phyloP scores from a whole-genome alignment of 2,329 filamentous ascomycete genomes.

The Chaetomiaceae sp. region DNA sequence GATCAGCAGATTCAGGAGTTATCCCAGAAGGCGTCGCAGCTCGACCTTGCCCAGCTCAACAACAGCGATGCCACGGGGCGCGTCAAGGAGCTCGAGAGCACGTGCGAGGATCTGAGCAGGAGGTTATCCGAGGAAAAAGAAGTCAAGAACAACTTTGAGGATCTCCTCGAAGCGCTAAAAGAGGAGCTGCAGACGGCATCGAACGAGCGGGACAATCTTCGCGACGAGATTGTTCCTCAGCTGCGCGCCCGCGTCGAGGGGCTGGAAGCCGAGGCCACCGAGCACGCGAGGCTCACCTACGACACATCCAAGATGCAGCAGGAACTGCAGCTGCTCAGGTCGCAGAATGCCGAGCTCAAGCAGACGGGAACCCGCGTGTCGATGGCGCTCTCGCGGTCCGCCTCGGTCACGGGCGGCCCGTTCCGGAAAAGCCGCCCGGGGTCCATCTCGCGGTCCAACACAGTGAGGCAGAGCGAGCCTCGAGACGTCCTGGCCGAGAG shows the following conservation, averaged over 20 bases:
- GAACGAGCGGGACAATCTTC: slow-evolving; percentile 86
- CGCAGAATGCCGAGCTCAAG: slow-evolving; percentile 23
- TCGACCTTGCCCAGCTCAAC: slow-evolving; percentile 52
- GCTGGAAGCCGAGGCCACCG: slow-evolving; percentile 67
- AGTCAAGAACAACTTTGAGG: slow-evolving; percentile 89
- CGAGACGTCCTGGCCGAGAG: slow-evolving; percentile 70
- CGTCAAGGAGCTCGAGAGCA: slow-evolving; percentile 71
- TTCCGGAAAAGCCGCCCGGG: slow-evolving; percentile 35
- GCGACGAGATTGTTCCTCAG: slow-evolving; percentile 80
- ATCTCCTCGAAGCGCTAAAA: slow-evolving; percentile 77
- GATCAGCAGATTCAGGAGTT: slow-evolving; percentile 81
- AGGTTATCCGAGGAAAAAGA: slow-evolving; percentile 79
- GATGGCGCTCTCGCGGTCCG: slow-evolving; percentile 57
- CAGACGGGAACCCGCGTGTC: slow-evolving; percentile 25
- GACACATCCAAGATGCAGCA: slow-evolving; percentile 83
- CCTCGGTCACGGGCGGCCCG: slow-evolving; percentile 57
- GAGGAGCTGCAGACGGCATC: slow-evolving; percentile 75
- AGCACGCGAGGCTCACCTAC: slow-evolving; percentile 69
- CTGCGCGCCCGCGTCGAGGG: slow-evolving; percentile 72
- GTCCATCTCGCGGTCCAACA: slow-evolving; percentile 50
- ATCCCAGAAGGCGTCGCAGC: slow-evolving; percentile 68
- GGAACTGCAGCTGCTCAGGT: slow-evolving; percentile 67
- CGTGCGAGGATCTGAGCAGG: slow-evolving; percentile 76
- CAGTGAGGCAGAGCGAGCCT: slow-evolving; percentile 52
- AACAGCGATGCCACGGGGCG: slow-evolving; percentile 53